These are phyloP conservation scores for Lachancea kluyveri DNA, from an alignment of 805 yeast genomes.

Conservation along the genomic window DNA sequence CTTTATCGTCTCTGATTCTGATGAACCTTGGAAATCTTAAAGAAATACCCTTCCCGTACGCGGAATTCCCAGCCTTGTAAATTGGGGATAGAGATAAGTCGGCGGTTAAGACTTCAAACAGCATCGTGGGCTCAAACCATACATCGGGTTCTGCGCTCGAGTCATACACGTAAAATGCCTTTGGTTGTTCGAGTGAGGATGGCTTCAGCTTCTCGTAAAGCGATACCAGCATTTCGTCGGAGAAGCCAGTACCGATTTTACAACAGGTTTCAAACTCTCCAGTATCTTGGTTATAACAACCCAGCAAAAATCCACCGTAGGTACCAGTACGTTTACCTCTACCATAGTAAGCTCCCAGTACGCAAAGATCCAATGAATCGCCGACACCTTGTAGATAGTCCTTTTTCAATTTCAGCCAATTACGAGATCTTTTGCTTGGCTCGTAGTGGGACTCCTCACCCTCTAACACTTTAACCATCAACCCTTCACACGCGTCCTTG, in stretches of 20 bases:
- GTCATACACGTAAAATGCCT: conserved; percentile 63
- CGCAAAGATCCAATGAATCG: conserved; percentile 89
- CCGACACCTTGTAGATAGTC: conserved; percentile 95
- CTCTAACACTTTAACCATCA: conserved; percentile 87
- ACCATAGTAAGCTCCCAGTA: conserved; percentile 90
- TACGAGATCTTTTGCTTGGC: conserved; percentile 90
- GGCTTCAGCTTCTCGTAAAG: conserved; percentile 59
- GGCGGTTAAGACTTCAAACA: conserved; percentile 89
- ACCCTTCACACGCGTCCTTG: conserved; percentile 86
- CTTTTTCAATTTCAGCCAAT: conserved; percentile 93
- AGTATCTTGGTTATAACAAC: conserved; percentile 82
- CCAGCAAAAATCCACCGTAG: conserved; percentile 91
- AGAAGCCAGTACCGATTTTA: conserved; percentile 95
- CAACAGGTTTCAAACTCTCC: conserved; percentile 95
- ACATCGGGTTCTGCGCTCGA: conserved; percentile 78
- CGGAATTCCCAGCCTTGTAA: conserved; percentile 74
- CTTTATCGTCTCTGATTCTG: conserved; percentile 79
- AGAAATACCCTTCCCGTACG: conserved; percentile 77
- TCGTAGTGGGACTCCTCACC: conserved; percentile 81
- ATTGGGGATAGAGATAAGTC: conserved; percentile 85
- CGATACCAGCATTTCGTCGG: conserved; percentile 69
- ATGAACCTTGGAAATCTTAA: conserved; percentile 84
- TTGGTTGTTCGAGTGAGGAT: conserved; percentile 59
- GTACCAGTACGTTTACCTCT: conserved; percentile 91
- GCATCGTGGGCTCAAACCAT: conserved; percentile 83